phyloP scores from a whole-genome alignment of 73 alveolate genomes.

The Uronychia setigera region DNA sequence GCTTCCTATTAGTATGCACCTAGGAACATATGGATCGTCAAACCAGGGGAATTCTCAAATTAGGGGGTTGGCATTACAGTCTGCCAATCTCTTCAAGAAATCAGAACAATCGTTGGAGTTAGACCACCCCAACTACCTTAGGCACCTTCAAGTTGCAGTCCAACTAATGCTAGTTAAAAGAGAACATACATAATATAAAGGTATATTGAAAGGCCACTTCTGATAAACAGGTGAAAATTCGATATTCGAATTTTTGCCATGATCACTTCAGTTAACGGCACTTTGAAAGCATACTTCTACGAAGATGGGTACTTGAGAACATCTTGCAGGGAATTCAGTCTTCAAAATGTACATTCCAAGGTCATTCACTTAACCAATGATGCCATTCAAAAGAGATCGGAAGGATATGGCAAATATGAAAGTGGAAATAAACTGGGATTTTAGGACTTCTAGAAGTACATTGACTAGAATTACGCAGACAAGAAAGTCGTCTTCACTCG shows the following conservation, averaged over 20 bases:
- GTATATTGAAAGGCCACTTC: constrained; percentile 57
- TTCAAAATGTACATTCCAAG: constrained; percentile 36
- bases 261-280: constrained; percentile 47
- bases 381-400: constrained; percentile 68
- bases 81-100: constrained; percentile 35
- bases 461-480: constrained; percentile 20
- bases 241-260: constrained; percentile 58
- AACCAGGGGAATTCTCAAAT: constrained; percentile 70
- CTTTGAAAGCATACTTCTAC: constrained; percentile 64
- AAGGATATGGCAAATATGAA: constrained; percentile 69
- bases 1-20: not conserved
- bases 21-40: constrained; percentile 62
- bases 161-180: not conserved
- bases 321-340: constrained; percentile 43
- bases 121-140: not conserved
- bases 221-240: constrained; percentile 57
- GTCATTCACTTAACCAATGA: constrained; percentile 74
- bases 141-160: not conserved
- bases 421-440: constrained; percentile 53
- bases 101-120: constrained; percentile 30
- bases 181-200: constrained; percentile 45
- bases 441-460: constrained; percentile 52
- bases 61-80: constrained; percentile 69
- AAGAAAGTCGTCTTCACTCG: constrained; percentile 24
- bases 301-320: constrained; percentile 75